These are phyloP conservation scores for Thermoascus crustaceus DNA, from an alignment of 2,329 filamentous ascomycete species.

Conservation along the genomic window DNA sequence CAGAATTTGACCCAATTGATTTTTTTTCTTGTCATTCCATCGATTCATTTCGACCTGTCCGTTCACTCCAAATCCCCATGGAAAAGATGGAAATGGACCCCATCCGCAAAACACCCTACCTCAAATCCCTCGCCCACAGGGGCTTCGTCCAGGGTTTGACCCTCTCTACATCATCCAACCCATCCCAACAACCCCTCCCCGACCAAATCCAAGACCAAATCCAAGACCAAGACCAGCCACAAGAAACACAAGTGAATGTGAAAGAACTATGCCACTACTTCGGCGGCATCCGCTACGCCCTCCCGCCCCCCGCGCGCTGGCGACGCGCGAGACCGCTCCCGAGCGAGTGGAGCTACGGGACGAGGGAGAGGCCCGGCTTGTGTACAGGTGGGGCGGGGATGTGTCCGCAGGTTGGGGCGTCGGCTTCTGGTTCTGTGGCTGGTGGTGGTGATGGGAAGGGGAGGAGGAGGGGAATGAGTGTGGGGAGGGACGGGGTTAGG, in stretches of 20 bases:
- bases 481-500: background rate
- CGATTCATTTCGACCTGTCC: background rate
- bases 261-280: constrained; percentile 46
- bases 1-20: background rate
- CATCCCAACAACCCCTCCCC: constrained; percentile 4
- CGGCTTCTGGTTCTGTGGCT: too few species aligned
- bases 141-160: constrained; percentile 45
- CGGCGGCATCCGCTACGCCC: constrained; percentile 48
- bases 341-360: constrained; percentile 44
- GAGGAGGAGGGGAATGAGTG: constrained; percentile 7
- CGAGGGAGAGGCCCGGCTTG: constrained; percentile 37
- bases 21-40: background rate
- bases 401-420: constrained; percentile 45
- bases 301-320: constrained; percentile 45
- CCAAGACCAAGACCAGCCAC: too few species aligned
- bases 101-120: constrained; percentile 13
- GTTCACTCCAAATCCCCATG: too few species aligned
- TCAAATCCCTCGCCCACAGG: constrained; percentile 25
- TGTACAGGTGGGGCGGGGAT: constrained; percentile 33
- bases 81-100: constrained; percentile 17
- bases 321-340: constrained; percentile 42
- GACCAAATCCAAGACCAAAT: constrained; percentile 14
- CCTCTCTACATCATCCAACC: constrained; percentile 16
- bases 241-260: too few species aligned
- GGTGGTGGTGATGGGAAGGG: background rate